Evolutionary conservation across 2,329 filamentous ascomycete species (phyloP), one percentile per base, ranked within the genome.

Genomic region (Curvularia lunata): DNA sequence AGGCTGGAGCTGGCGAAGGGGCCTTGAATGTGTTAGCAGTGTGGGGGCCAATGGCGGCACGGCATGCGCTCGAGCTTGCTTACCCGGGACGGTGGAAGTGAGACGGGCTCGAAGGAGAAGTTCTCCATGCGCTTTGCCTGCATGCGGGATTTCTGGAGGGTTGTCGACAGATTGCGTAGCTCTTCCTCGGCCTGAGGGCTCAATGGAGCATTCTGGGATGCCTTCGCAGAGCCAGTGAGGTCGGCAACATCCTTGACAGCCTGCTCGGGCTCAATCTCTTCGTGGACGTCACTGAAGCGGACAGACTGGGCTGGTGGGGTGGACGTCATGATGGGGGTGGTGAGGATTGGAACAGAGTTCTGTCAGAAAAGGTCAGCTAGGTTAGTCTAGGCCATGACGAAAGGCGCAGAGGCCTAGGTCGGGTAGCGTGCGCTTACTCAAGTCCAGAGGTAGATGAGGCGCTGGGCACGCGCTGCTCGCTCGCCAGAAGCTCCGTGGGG

Each of bases 71-170:
- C 37, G 19, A 41, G 63, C 19, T 50, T 66, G 85, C 89, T 78
- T 87, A 94, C 91, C 79, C 91, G 86, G 45, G 91, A 94, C 30
- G 86, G 84, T 37, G 95, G 94, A 51, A 98, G 83, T 34, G 95
- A 98, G 63, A 97, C 88, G 32, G 94, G 89, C 75, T 97, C 93
- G 72, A 93, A 98, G 42, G 90, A 88, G 78, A 92, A 96, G 73
- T 92, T 91, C 73, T 90, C 90, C 82, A 96, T 86, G 63, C 93
- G 87, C 56, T 87, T 85, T 68, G 93, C 89, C 79, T 97, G 93
- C 60, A 97, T 83, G 67, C 89, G 87, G 46, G 88, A 85, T 61
- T 87, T 86, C 64, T 92, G 89, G 25, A 96, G 81, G 23, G 86
- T 88, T 66, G 87, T 86, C 49, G 90, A 88, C 60, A 97, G 80